Base-by-base conservation (phyloP, 495 filamentous ascomycete species). In the Emericellopsis terricola region DNA sequence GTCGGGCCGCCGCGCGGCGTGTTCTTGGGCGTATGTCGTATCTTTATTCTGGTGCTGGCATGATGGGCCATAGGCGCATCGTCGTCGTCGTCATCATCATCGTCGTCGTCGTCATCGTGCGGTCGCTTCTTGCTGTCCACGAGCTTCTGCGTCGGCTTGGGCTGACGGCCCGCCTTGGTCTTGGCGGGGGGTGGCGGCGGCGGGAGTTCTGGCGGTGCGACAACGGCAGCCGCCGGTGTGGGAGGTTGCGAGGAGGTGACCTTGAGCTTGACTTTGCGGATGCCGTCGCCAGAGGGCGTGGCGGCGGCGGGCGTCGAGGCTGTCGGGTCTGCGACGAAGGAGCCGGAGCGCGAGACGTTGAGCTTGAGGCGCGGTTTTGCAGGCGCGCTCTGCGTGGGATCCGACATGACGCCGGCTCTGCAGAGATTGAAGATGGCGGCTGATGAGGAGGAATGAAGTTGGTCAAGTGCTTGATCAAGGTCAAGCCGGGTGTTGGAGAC, bases 191-290 rank as follows among this genome's bases (percentile, higher is more conserved):
- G 36, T 31, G 38, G 36, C 18, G 19, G 37, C 16, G 17, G 47
- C 37, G 13, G 33, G 24, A 3, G 41, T n/a, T n/a, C n/a, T n/a
- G n/a, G n/a, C n/a, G n/a, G n/a, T n/a, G n/a, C n/a, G n/a, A n/a
- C n/a, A n/a, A n/a, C n/a, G 32, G 17, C 37, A 9, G 48, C 52
- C 21, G 59, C 53, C 3, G 65, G 63, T 0, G 64, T 65, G n/a
- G 52, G 40, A 2, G 64, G 61, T 31, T 51, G 52, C 4, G 43
- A 49, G 6, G 48, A 56, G 33, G 43, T 48, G 44, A 73, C 38
- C 41, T 65, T 71, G 17, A 77, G 55, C 43, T 65, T 71, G 33
- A 74, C 64, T 2, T 8, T 33, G 19, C 19, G 33, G 4, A 15
- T n/a, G 5, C 33, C 33, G 21, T 35, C 33, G 6, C 6, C 6